phyloP scores from a whole-genome alignment of 768 basidiomycete species.

The Pulveroboletus ravenelii region DNA sequence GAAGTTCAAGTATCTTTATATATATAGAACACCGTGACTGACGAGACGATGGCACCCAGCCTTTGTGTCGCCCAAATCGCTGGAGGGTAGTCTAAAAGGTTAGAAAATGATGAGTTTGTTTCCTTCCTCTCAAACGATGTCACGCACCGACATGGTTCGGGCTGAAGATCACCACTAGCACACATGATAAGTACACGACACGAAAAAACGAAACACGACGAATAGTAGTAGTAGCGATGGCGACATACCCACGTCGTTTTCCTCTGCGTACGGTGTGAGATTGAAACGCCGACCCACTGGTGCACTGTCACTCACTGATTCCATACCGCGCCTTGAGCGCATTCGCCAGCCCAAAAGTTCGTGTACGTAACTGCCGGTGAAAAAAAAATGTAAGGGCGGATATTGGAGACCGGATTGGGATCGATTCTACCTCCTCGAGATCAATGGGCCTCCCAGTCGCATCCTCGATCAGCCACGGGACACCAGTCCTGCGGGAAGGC shows the following conservation, averaged over 20 bases:
- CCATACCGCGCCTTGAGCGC: slow-evolving; percentile 44
- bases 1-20: not conserved
- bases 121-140: not conserved
- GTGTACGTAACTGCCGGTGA: slow-evolving; percentile 32
- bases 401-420: not conserved
- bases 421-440: slow-evolving; percentile 43
- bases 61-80: slow-evolving; percentile 58
- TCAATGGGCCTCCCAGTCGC: slow-evolving; percentile 40
- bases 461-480: slow-evolving; percentile 61
- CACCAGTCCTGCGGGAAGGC: slow-evolving; percentile 41
- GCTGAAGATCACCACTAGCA: slow-evolving; percentile 56
- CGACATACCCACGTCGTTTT: slow-evolving; percentile 48
- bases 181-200: slow-evolving; percentile 2
- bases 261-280: slow-evolving; percentile 31
- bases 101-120: not conserved
- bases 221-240: not conserved
- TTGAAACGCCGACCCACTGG: not conserved
- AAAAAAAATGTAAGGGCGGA: no score
- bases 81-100: slow-evolving; percentile 46
- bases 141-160: slow-evolving; percentile 57
- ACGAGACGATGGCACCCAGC: slow-evolving; percentile 57
- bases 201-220: not conserved
- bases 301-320: slow-evolving; percentile 37
- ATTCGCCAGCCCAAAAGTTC: slow-evolving; percentile 52
- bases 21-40: slow-evolving; percentile 14